Evolutionary conservation across 2,329 filamentous ascomycete genomes (phyloP).

Genomic region (Bipolaris gigantea): DNA sequence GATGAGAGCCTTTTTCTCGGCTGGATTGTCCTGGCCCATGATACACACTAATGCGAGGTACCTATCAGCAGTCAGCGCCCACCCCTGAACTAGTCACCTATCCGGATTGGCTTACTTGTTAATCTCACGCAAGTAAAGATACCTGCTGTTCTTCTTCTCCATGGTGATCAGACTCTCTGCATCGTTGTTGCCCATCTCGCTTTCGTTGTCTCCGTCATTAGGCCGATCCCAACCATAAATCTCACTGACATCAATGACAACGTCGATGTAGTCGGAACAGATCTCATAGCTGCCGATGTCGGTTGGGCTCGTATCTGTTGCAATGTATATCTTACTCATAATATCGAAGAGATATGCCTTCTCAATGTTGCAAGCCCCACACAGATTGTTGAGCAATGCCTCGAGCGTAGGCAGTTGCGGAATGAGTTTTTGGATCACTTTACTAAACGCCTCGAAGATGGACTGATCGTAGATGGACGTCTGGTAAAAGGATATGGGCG

Average conservation of each 20-base stretch:
- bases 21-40: slow-evolving; percentile 79
- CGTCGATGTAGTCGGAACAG: slow-evolving; percentile 97
- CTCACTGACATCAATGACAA: slow-evolving; percentile 95
- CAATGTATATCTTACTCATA: slow-evolving; percentile 97
- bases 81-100: background rate
- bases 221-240: slow-evolving; percentile 77
- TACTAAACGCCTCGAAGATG: slow-evolving; percentile 97
- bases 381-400: slow-evolving; percentile 89
- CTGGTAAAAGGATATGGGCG: slow-evolving; percentile 90
- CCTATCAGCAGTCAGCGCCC: slow-evolving; percentile 42
- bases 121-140: slow-evolving; percentile 67
- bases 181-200: slow-evolving; percentile 53
- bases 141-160: slow-evolving; percentile 60
- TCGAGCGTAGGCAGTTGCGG: slow-evolving; percentile 91
- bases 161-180: slow-evolving; percentile 65
- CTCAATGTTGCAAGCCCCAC: slow-evolving; percentile 90
- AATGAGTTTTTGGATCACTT: slow-evolving; percentile 97
- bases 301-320: slow-evolving; percentile 88
- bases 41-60: slow-evolving; percentile 82
- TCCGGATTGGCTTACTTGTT: slow-evolving; percentile 57
- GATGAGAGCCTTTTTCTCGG: slow-evolving; percentile 80
- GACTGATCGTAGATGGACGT: slow-evolving; percentile 99
- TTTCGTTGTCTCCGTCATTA: slow-evolving; percentile 35
- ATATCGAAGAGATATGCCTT: slow-evolving; percentile 99
- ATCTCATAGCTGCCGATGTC: slow-evolving; percentile 98